phyloP scores from a whole-genome alignment of 495 filamentous ascomycete species.

The Penicillium chermesinum region DNA sequence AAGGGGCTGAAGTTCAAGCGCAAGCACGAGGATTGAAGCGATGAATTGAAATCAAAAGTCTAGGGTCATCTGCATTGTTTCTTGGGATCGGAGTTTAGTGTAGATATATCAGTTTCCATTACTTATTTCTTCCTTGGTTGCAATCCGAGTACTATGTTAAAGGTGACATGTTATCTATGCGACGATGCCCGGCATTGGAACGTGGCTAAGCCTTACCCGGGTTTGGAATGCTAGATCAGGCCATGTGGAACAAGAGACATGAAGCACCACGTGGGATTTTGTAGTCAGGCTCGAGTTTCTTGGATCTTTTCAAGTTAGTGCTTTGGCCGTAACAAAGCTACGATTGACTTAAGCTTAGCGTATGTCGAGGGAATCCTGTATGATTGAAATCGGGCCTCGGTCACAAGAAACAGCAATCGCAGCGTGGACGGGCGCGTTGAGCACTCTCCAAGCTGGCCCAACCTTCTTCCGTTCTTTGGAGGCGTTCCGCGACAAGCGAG shows the following conservation, averaged over 20 bases:
- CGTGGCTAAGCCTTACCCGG: neutral
- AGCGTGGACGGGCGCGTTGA: too few species aligned
- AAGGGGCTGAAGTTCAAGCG: constrained; percentile 43
- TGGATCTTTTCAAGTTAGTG: too few species aligned
- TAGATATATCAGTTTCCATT: constrained; percentile 20
- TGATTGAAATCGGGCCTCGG: too few species aligned
- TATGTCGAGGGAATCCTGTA: too few species aligned
- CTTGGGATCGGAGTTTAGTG: constrained; percentile 27
- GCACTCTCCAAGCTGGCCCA: too few species aligned
- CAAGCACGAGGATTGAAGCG: constrained; percentile 28
- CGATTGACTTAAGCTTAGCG: too few species aligned
- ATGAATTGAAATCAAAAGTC: constrained; percentile 16
- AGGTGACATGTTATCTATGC: neutral
- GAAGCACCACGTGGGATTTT: neutral
- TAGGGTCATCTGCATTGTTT: constrained; percentile 24
- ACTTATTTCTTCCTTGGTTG: neutral
- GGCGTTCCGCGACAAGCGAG: too few species aligned
- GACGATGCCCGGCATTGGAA: too few species aligned
- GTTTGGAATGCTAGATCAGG: neutral
- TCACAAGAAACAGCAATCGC: too few species aligned
- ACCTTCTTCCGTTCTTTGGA: too few species aligned
- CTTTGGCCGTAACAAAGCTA: too few species aligned
- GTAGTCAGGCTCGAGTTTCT: neutral
- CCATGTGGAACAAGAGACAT: neutral
- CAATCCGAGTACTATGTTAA: too few species aligned